phyloP scores from a whole-genome alignment of 148 eudicot species.

The Nepenthes gracilis region DNA sequence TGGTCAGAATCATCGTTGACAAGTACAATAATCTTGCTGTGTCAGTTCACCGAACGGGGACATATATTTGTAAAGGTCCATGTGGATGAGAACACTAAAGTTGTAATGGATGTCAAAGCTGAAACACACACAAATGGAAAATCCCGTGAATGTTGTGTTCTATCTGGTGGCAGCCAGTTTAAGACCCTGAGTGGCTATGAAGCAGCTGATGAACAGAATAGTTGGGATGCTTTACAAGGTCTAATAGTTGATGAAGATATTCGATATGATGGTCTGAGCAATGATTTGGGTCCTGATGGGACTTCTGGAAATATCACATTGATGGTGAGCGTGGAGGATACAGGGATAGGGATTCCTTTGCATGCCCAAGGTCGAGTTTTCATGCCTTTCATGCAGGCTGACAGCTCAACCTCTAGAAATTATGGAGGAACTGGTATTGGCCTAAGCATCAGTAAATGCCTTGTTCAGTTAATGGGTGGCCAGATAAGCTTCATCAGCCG shows the following conservation, averaged over 20 bases:
- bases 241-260: constrained; percentile 26
- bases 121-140: constrained; percentile 23
- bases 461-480: constrained; percentile 71
- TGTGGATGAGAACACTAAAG: constrained; percentile 35
- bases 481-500: constrained; percentile 46
- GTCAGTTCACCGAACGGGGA: constrained; percentile 62
- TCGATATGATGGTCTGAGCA: constrained; percentile 6
- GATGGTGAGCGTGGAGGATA: constrained; percentile 52
- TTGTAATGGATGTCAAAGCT: constrained; percentile 16
- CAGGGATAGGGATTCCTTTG: constrained; percentile 61
- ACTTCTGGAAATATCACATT: constrained; percentile 25
- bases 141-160: constrained; percentile 10
- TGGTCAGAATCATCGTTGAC: neutral
- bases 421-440: constrained; percentile 77
- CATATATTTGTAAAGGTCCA: constrained; percentile 58
- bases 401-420: constrained; percentile 62
- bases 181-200: constrained; percentile 49
- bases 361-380: constrained; percentile 52
- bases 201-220: constrained; percentile 40
- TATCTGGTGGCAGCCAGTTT: constrained; percentile 15
- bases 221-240: constrained; percentile 32
- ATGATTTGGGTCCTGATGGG: constrained; percentile 10
- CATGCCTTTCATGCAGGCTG: constrained; percentile 69
- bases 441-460: constrained; percentile 60
- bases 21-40: neutral